Conservation (phyloP, 768 basidiomycete species). For the Candolleomyces eurysporus region DNA sequence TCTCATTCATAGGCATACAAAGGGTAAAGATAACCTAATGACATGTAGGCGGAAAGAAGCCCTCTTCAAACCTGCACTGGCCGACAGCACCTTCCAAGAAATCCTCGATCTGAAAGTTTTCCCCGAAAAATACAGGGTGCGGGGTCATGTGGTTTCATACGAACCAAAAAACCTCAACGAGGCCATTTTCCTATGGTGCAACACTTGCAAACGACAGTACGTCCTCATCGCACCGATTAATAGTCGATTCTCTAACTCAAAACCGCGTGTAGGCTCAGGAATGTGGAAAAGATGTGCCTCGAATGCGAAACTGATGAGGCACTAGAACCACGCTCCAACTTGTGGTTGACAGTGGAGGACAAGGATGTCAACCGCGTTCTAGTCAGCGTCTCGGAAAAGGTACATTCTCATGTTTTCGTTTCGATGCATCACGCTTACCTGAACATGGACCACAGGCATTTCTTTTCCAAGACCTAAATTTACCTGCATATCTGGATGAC, state of each 20-base stretch:
- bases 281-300: constrained; percentile 42
- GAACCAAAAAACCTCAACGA: constrained; percentile 50
- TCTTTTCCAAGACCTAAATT: constrained; percentile 43
- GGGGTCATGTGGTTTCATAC: constrained; percentile 54
- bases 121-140: constrained; percentile 39
- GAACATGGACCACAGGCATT: constrained; percentile 30
- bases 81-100: constrained; percentile 21
- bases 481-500: not conserved
- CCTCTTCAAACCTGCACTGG: not conserved
- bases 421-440: not conserved
- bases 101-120: constrained; percentile 28
- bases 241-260: constrained; percentile 1
- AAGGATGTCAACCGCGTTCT: constrained; percentile 38
- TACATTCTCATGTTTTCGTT: constrained; percentile 14
- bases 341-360: constrained; percentile 54
- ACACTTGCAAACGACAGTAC: constrained; percentile 51
- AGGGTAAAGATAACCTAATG: no score
- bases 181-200: constrained; percentile 49
- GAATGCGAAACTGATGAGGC: constrained; percentile 32
- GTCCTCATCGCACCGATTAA: constrained; percentile 11
- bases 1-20: not conserved
- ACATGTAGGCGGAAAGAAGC: not conserved
- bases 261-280: constrained; percentile 38
- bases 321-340: constrained; percentile 47
- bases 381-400: constrained; percentile 50